Conservation (phyloP, 2,329 filamentous ascomycete genomes). For the Sarocladium strictum region DNA sequence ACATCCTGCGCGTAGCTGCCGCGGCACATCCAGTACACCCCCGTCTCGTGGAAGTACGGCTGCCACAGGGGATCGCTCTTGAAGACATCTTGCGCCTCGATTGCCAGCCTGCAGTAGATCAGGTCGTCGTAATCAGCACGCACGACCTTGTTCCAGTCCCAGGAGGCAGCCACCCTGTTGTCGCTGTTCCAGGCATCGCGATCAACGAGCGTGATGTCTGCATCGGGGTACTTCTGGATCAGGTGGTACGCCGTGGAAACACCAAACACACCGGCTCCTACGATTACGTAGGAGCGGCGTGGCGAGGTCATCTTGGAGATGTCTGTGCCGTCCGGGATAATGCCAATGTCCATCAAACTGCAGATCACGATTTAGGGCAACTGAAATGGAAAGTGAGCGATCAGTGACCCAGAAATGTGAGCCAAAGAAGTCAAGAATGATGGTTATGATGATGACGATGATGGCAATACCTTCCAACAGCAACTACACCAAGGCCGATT, state of each 20-base stretch:
- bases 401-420: too few species aligned
- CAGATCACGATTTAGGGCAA: not conserved
- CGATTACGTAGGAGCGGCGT: slow-evolving; percentile 42
- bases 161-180: slow-evolving; percentile 53
- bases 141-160: slow-evolving; percentile 69
- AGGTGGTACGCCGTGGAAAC: slow-evolving; percentile 61
- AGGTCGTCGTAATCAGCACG: slow-evolving; percentile 63
- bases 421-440: not conserved
- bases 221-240: slow-evolving; percentile 41
- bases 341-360: not conserved
- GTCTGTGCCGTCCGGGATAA: slow-evolving; percentile 3
- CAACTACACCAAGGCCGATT: not conserved
- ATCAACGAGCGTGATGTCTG: slow-evolving; percentile 52
- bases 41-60: slow-evolving; percentile 52
- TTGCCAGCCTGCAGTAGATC: slow-evolving; percentile 56
- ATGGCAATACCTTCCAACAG: not conserved
- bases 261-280: slow-evolving; percentile 62
- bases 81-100: slow-evolving; percentile 61
- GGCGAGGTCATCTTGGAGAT: slow-evolving; percentile 6
- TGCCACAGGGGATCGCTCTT: slow-evolving; percentile 49
- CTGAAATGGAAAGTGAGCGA: not conserved
- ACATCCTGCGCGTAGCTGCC: slow-evolving; percentile 45
- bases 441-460: not conserved
- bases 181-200: slow-evolving; percentile 44
- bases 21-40: slow-evolving; percentile 51